These are phyloP conservation scores for Skeletonema costatum DNA, from an alignment of 108 stramenopile species.

Conservation along the genomic window DNA sequence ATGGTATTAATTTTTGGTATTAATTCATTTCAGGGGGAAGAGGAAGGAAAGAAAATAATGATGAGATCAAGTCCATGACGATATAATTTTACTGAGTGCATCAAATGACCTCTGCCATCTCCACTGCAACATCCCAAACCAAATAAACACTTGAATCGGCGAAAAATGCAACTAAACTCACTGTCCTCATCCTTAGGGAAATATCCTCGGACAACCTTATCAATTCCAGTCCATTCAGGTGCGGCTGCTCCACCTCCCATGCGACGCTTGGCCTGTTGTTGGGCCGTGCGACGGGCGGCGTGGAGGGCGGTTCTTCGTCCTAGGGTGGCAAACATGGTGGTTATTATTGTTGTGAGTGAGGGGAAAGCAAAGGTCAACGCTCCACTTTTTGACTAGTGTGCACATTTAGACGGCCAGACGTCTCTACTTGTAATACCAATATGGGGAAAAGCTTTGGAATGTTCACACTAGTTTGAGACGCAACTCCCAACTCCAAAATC, in stretches of 20 bases:
- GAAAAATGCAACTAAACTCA: constrained; percentile 44
- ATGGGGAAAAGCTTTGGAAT: no score
- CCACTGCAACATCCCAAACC: neutral
- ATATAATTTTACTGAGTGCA: neutral
- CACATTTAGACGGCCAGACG: neutral
- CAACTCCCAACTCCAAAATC: no score
- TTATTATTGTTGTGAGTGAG: neutral
- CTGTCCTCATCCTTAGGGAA: constrained; percentile 85
- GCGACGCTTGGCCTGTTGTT: constrained; percentile 58
- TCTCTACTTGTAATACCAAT: no score
- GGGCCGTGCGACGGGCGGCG: constrained; percentile 56
- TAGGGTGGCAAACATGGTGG: constrained; percentile 35
- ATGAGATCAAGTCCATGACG: neutral
- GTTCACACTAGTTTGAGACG: no score
- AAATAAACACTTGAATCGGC: neutral
- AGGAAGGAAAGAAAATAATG: neutral
- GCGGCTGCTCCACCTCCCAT: constrained; percentile 63
- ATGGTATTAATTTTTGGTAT: neutral
- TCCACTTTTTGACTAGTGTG: neutral
- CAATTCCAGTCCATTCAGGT: constrained; percentile 87
- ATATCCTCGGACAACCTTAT: constrained; percentile 80
- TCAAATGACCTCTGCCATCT: neutral
- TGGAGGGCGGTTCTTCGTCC: constrained; percentile 50
- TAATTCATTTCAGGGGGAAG: neutral
- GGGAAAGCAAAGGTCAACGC: no score